Conservation (phyloP, 1,284 basidiomycete genomes). For the Microbotryum silenes-acaulis region DNA sequence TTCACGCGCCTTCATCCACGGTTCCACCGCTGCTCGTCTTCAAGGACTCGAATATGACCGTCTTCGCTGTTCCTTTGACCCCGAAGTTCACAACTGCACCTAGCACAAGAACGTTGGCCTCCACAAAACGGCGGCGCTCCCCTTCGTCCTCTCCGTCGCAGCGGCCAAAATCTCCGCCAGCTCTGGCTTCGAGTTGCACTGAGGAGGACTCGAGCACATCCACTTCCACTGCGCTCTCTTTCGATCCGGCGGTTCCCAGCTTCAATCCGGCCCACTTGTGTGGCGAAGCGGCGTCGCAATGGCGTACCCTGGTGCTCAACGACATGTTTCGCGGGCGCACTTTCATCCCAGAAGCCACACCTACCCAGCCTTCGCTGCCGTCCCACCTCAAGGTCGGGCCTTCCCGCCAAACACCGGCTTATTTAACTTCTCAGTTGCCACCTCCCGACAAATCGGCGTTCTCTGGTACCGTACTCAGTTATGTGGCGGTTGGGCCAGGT, state of each 20-base stretch:
- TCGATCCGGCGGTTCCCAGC: constrained; percentile 8
- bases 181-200: too few relatives aligned
- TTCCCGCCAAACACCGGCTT: constrained; percentile 24
- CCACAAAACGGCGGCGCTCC: too few relatives aligned
- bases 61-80: constrained; percentile 16
- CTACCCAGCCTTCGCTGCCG: constrained; percentile 21
- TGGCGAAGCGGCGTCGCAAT: constrained; percentile 28
- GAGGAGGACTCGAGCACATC: neutral
- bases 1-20: neutral
- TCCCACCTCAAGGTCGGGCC: constrained; percentile 3
- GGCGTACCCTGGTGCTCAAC: constrained; percentile 33
- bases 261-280: constrained; percentile 30
- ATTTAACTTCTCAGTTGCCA: constrained; percentile 19
- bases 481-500: constrained; percentile 67
- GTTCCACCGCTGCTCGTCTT: constrained; percentile 8
- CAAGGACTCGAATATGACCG: constrained; percentile 20
- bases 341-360: constrained; percentile 18
- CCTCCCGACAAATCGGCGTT: constrained; percentile 1
- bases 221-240: constrained; percentile 5
- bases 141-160: too few relatives aligned
- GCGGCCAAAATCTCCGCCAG: too few relatives aligned
- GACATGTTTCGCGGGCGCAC: constrained; percentile 38
- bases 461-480: constrained; percentile 42
- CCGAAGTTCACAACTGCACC: neutral
- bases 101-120: too few relatives aligned